Evolutionary conservation across 2,329 filamentous ascomycete genomes (phyloP).

Genomic region (Hirsutella minnesotensis): DNA sequence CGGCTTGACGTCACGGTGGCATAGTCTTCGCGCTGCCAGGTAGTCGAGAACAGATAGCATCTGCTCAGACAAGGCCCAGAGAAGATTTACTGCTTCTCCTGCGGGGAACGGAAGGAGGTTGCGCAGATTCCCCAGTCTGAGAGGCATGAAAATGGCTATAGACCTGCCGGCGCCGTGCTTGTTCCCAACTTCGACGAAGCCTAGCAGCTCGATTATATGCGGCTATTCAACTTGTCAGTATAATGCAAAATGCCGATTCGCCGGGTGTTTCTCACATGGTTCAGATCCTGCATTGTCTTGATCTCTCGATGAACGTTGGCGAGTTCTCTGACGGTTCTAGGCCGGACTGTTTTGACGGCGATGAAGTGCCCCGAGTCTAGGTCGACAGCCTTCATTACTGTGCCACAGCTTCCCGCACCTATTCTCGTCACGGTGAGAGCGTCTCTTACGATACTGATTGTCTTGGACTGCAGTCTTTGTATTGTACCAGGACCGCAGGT

Average conservation of each 20-base stretch:
- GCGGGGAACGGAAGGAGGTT: background rate
- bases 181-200: too few species aligned
- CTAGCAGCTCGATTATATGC: too few species aligned
- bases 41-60: conserved; percentile 11
- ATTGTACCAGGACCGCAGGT: background rate
- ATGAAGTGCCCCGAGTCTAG: background rate
- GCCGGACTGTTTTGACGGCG: background rate
- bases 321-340: too few species aligned
- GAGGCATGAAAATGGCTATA: background rate
- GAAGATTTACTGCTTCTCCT: too few species aligned
- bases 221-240: too few species aligned
- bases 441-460: too few species aligned
- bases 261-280: too few species aligned
- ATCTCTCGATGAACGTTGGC: too few species aligned
- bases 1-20: conserved; percentile 10
- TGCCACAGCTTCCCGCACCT: background rate
- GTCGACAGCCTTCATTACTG: background rate
- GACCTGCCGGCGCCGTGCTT: too few species aligned
- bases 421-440: too few species aligned
- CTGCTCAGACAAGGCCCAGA: conserved; percentile 1
- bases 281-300: too few species aligned
- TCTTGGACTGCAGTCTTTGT: background rate
- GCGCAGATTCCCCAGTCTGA: background rate
- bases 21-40: conserved; percentile 6
- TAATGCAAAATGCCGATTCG: too few species aligned